Evolutionary conservation across 2,329 filamentous ascomycete genomes (phyloP).

Genomic region (Zasmidium angulare): DNA sequence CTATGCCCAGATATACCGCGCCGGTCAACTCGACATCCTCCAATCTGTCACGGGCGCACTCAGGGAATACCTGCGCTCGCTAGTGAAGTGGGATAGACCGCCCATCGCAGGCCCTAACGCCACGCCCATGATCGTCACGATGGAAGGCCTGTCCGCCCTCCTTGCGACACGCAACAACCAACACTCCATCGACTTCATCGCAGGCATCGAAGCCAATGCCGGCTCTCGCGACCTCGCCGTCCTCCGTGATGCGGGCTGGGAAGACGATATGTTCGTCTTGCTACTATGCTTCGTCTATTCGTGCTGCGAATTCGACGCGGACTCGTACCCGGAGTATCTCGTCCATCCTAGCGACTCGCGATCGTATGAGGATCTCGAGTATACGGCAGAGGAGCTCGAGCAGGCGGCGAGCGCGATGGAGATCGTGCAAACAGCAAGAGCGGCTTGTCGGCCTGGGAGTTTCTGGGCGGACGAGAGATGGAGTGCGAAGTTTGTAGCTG

Average conservation of each 20-base stretch:
- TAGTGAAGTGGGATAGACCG: slow-evolving; percentile 13
- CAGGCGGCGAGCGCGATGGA: slow-evolving; percentile 5
- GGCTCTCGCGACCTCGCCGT: slow-evolving; percentile 32
- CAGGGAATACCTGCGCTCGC: slow-evolving; percentile 27
- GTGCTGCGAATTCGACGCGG: slow-evolving; percentile 1
- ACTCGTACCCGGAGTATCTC: slow-evolving; percentile 7
- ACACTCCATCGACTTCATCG: slow-evolving; percentile 27
- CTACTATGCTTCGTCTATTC: slow-evolving; percentile 29
- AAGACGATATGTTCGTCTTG: slow-evolving; percentile 38
- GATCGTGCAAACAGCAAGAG: neutral
- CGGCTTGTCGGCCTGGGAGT: slow-evolving; percentile 3
- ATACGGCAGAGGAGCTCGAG: slow-evolving; percentile 1
- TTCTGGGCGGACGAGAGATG: slow-evolving; percentile 7
- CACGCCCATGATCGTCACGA: slow-evolving; percentile 26
- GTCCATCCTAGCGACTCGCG: neutral
- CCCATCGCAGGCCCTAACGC: slow-evolving; percentile 9
- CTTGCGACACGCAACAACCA: slow-evolving; percentile 53
- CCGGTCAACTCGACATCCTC: slow-evolving; percentile 39
- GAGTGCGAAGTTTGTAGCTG: slow-evolving; percentile 10
- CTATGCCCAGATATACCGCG: slow-evolving; percentile 45
- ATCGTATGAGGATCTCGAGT: slow-evolving; percentile 3
- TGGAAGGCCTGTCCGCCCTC: slow-evolving; percentile 31
- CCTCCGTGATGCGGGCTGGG: slow-evolving; percentile 35
- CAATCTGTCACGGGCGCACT: slow-evolving; percentile 29
- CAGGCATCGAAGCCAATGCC: slow-evolving; percentile 33